Base-by-base conservation (phyloP, 441 rosid genomes). In the Erysimum pusillum region DNA sequence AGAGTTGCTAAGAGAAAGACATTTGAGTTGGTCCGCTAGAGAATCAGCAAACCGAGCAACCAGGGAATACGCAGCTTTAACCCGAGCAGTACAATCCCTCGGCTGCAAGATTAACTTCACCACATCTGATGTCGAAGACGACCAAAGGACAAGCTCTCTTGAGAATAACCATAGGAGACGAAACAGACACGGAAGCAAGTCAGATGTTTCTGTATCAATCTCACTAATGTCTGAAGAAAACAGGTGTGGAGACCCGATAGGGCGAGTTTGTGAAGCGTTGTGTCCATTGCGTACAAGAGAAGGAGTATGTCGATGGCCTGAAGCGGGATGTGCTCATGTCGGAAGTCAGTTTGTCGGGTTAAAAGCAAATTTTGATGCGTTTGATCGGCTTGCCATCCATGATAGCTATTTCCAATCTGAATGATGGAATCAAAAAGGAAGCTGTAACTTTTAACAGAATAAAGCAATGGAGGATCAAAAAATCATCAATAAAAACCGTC, bases 291-390 rank as follows among this genome's bases (percentile, higher is more conserved):
- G 94, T 52, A 67, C 92, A 60, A 83, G 80, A 11, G 93, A 93
- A 41, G 97, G 97, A 77, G 87, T 88, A 76, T 96, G 99, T 75
- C 79, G 83, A 57, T 96, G 99, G 99, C 96, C 99, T 7, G 97
- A 91, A 63, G 89, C 91, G 1, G 92, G 89, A 22, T 96, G 99
- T 83, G 97, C 96, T 63, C 98, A 88, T 75, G 72, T 87, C n/a
- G 81, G 91, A 78, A 90, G 98, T 80, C 99, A 96, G 63, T 84
- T 89, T 75, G 87, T 89, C 0, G 99, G 97, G 45, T 77, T 96
- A 53, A 93, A 85, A 80, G 98, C 97, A 45, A 88, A 93, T 71
- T 90, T 88, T 53, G 99, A 96, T 76, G 98, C 99, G 36, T 85
- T 96, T 66, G 98, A 96, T 60, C 83, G 83, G 63, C 89, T 96